Percentiles rank a stretch among this genome's conserved stretches.
Evolutionary conservation across 2,329 filamentous ascomycete species (phyloP).

Genomic region (Harringtonia lauricola): DNA sequence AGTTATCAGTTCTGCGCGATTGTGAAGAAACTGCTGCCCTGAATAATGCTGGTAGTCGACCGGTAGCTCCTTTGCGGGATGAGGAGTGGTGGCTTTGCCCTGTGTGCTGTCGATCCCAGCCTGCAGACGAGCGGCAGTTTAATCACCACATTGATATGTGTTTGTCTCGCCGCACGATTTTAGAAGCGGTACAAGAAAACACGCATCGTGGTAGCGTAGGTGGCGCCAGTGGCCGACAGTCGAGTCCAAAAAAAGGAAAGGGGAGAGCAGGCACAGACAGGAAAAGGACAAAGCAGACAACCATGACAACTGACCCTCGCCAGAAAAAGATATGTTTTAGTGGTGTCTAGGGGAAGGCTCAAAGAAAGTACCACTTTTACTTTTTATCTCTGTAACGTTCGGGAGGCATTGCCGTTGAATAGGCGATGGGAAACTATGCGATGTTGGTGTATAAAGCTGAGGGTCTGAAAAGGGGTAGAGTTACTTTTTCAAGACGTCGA

Average conservation of each 20-base stretch:
- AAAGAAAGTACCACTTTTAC: too few relatives aligned
- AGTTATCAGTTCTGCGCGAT: too few relatives aligned
- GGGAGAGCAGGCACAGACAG: slow-evolving; percentile 19
- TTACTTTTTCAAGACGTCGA: too few relatives aligned
- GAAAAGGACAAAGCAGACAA: slow-evolving; percentile 24
- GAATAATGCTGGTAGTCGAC: too few relatives aligned
- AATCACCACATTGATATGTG: slow-evolving; percentile 92
- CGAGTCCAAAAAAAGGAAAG: slow-evolving; percentile 26
- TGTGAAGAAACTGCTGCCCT: too few relatives aligned
- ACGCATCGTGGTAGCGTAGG: slow-evolving; percentile 15
- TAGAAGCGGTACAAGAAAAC: slow-evolving; percentile 59
- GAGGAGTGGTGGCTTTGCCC: slow-evolving; percentile 70
- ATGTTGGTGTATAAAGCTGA: too few relatives aligned
- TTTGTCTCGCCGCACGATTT: slow-evolving; percentile 75
- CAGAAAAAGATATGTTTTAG: slow-evolving; percentile 44
- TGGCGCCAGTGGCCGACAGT: slow-evolving; percentile 11
- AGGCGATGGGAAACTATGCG: too few relatives aligned
- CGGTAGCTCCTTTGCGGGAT: slow-evolving; percentile 17
- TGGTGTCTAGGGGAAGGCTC: too few relatives aligned
- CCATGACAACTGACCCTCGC: slow-evolving; percentile 25
- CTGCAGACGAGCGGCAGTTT: slow-evolving; percentile 63
- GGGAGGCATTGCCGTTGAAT: too few relatives aligned
- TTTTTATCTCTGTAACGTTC: too few relatives aligned
- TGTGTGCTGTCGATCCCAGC: slow-evolving; percentile 69
- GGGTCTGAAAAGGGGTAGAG: too few relatives aligned